Evolutionary conservation across 2,329 filamentous ascomycete species (phyloP).

Genomic region (Fusarium nanum): DNA sequence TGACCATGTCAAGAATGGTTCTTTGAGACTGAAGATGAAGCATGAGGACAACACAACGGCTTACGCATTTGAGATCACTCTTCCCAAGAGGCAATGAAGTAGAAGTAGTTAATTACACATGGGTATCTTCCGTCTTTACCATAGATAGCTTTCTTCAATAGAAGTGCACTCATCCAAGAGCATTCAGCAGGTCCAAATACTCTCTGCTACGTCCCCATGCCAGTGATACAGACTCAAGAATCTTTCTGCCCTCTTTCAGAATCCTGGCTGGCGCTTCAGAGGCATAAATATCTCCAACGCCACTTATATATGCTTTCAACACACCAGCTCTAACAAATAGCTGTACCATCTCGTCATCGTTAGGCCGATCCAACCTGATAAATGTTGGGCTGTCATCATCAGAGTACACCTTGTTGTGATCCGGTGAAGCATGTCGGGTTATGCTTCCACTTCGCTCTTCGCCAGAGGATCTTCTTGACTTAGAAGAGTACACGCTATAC

Average conservation of each 20-base stretch:
- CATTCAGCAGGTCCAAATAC: slow-evolving; percentile 2
- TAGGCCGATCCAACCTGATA: slow-evolving; percentile 66
- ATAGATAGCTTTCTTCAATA: background rate
- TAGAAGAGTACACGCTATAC: slow-evolving; percentile 47
- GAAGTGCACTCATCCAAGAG: background rate
- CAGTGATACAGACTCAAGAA: slow-evolving; percentile 25
- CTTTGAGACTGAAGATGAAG: background rate
- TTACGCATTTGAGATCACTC: slow-evolving; percentile 8
- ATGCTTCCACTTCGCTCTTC: slow-evolving; percentile 8
- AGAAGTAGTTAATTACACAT: fast-evolving
- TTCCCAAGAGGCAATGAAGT: background rate
- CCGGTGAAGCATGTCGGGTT: slow-evolving; percentile 5
- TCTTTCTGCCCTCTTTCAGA: slow-evolving; percentile 38
- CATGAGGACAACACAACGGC: slow-evolving; percentile 4
- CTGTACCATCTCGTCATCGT: slow-evolving; percentile 69
- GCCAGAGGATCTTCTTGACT: background rate
- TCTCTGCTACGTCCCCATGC: slow-evolving; percentile 36
- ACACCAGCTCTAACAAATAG: slow-evolving; percentile 62
- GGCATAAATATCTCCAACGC: slow-evolving; percentile 62
- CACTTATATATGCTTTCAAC: slow-evolving; percentile 63
- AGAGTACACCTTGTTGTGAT: background rate
- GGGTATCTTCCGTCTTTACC: background rate
- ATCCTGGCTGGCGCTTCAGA: slow-evolving; percentile 33
- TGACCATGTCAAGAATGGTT: background rate
- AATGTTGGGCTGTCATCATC: slow-evolving; percentile 50